A percentile compares a stretch with the other conserved stretches of the same genome.
These are phyloP conservation scores for Colletotrichum sp. DNA, from an alignment of 2,329 filamentous ascomycete genomes.

Conservation along the genomic window DNA sequence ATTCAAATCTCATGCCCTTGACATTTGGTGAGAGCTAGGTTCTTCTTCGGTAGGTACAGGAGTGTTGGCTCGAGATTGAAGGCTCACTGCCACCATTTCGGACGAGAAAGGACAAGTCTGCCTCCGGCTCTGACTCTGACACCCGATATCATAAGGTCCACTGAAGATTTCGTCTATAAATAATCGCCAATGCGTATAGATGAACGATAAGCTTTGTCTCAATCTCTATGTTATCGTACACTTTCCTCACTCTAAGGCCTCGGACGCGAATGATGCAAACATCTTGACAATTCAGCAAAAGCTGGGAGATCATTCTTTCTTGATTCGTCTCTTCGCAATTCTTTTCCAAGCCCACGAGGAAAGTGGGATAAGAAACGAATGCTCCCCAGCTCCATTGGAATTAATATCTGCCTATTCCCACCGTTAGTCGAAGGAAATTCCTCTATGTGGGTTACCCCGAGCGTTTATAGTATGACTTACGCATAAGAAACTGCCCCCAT, in stretches of 20 bases:
- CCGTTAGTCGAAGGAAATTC: not conserved
- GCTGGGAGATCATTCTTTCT: not conserved
- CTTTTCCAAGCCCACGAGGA: fast-evolving
- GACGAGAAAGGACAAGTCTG: not conserved
- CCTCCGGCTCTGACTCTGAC: not conserved
- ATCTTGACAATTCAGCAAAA: not conserved
- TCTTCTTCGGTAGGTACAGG: not conserved
- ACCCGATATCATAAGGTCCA: not conserved
- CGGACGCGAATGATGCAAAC: not conserved
- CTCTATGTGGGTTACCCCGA: not conserved
- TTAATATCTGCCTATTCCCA: not conserved
- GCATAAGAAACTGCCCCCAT: not conserved
- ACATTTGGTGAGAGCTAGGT: not conserved
- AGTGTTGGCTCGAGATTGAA: not conserved
- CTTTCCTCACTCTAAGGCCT: not conserved
- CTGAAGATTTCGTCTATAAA: not conserved
- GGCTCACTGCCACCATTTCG: not conserved
- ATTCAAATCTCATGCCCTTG: not conserved
- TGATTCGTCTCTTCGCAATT: not conserved
- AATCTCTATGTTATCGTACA: not conserved
- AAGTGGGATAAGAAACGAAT: not conserved
- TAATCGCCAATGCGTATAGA: not conserved
- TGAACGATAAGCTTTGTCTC: not conserved
- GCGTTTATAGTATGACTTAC: not conserved
- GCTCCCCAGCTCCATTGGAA: not conserved